Base-by-base conservation (phyloP, 371 early-diverging fungal genomes). In the Mortierella sp. region DNA sequence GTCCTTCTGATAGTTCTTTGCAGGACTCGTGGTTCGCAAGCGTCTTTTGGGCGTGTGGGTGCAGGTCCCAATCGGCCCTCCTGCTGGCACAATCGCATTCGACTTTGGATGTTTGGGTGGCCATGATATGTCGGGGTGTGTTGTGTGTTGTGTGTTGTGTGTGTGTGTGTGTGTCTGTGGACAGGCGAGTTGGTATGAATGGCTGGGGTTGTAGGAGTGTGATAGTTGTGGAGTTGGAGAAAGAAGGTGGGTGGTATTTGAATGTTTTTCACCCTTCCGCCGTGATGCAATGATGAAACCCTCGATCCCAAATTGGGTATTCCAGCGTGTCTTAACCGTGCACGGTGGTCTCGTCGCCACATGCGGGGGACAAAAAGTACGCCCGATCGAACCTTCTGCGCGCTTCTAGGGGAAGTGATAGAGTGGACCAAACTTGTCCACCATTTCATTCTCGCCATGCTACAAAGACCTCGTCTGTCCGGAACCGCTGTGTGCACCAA, bases 401-500 rank as follows among this genome's bases (percentile, higher is more conserved):
- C 10, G 39, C 14, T 39, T 39, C 39, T 39, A 39, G 10, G 14
- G 39, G 39, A n/a, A n/a, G n/a, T n/a, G n/a, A n/a, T n/a, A n/a
- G n/a, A n/a, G n/a, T n/a, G n/a, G n/a, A n/a, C n/a, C 14, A 14
- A 39, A 39, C 39, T 10, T 7, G 39, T 14, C 10, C 39, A 39
- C 12, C 4, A 12, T 13, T 48, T 48, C 27, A 48, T 47, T 87
- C 85, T 79, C 96, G 83, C 98, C 98, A 97, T 29, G 92, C 90
- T 29, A 96, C 92, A 74, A 91, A 87, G 3, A 96, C 96, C 51
- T 93, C 90, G 60, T 97, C 98, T 4, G 98, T 97, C 72, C 98
- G 87, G 79, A 91, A 97, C 81, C 98, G 87, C 81, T 99, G 99
- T 16, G 99, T 98, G 70, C 97, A 91, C 67, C 90, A 91, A 31